Evolutionary conservation across 768 basidiomycete genomes (phyloP).

Genomic region (Pulveroboletus frians): DNA sequence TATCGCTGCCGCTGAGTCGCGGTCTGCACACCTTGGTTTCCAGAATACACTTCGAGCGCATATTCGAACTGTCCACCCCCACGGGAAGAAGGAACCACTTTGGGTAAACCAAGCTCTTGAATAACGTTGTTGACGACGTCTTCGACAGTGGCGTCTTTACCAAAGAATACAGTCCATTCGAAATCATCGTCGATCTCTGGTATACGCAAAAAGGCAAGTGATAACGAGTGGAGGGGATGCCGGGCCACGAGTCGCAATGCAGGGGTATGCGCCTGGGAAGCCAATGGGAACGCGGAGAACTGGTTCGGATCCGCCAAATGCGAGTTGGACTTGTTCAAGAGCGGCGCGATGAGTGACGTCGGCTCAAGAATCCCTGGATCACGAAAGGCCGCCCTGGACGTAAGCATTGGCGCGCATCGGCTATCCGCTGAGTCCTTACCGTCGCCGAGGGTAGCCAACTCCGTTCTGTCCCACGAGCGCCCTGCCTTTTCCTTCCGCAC

Average conservation of each 20-base stretch:
- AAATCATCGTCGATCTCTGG: constrained; percentile 77
- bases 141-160: constrained; percentile 49
- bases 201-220: constrained; percentile 56
- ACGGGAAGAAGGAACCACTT: constrained; percentile 59
- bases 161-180: constrained; percentile 59
- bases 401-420: constrained; percentile 6
- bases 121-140: constrained; percentile 48
- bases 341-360: constrained; percentile 44
- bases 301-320: constrained; percentile 37
- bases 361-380: constrained; percentile 46
- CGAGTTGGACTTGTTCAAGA: constrained; percentile 40
- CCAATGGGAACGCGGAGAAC: constrained; percentile 68
- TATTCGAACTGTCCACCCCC: constrained; percentile 63
- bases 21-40: constrained; percentile 43
- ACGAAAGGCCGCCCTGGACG: constrained; percentile 2
- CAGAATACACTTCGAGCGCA: constrained; percentile 59
- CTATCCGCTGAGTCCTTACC: constrained; percentile 37
- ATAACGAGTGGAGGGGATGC: constrained; percentile 52
- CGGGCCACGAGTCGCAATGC: constrained; percentile 67
- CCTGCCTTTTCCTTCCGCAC: constrained; percentile 56
- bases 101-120: constrained; percentile 67
- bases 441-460: constrained; percentile 58
- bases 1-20: too few species aligned
- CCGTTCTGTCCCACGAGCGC: constrained; percentile 65
- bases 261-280: constrained; percentile 62